Base-by-base conservation (phyloP, 106 monocot species). In the Platanthera zijinensis region DNA sequence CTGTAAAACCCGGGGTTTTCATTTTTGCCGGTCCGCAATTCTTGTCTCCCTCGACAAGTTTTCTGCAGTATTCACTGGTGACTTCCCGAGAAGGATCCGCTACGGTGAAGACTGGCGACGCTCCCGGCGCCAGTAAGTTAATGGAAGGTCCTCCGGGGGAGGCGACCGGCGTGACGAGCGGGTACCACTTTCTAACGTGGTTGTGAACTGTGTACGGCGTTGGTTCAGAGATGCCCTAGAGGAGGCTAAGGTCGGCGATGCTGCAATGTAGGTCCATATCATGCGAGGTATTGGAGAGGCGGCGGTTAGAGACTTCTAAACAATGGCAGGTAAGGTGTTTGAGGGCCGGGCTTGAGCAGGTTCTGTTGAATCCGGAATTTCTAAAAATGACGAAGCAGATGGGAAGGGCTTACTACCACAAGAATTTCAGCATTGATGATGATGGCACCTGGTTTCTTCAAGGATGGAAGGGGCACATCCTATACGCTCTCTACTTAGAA, bases 191-290 rank as follows among this genome's bases (percentile, higher is more conserved):
- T 81, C 87, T 76, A 87, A 89, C 53, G 96, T 91, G 79, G 96
- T 96, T 45, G 22, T 78, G 66, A 90, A 96, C 51, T 96, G 96
- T 77, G 83, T 84, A 48, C 64, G 69, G 74, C 69, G 96, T 69
- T 96, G 96, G 96, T 96, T 96, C 76, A 85, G 89, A 76, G 96
- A 96, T 71, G 70, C 96, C 52, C 87, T 91, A 53, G 91, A 87
- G 87, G 96, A 93, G 80, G 96, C 90, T 48, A 84, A 53, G 82
- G 75, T 68, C 25, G 96, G 96, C 10, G 93, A 96, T 83, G 62
- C 81, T 21, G 68, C 83, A 74, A 96, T 93, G 93, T 93, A 93
- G 84, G 88, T 96, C 10, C 83, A 93, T 21, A 90, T 96, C 4
- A 90, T 84, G 84, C 48, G 84, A 84, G 62, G 78, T 81, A 9